Evolutionary conservation across 2,329 filamentous ascomycete species (phyloP).

Genomic region (Neospermospora avenae): DNA sequence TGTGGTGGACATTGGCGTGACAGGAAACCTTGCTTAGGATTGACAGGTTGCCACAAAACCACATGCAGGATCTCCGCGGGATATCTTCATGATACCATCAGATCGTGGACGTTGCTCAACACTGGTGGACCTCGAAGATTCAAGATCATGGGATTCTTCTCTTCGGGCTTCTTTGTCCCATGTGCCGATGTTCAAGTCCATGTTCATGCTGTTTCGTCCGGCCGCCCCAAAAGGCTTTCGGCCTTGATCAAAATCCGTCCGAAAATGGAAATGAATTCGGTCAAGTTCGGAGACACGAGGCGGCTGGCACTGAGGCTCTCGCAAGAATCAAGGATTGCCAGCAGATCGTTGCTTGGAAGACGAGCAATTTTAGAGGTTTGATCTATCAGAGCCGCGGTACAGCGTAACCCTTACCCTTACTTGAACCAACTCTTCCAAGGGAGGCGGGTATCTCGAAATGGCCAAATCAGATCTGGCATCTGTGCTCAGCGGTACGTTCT

Average conservation of each 20-base stretch:
- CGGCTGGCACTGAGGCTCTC: conserved; percentile 1
- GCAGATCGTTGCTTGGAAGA: too few species aligned
- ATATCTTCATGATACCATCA: neutral
- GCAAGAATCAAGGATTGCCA: neutral
- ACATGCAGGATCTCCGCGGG: neutral
- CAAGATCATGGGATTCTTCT: neutral
- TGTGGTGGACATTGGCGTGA: too few species aligned
- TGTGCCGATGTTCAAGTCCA: too few species aligned
- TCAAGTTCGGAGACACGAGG: too few species aligned
- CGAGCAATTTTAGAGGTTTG: too few species aligned
- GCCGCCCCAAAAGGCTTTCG: too few species aligned
- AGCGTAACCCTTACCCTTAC: neutral
- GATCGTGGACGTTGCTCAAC: neutral
- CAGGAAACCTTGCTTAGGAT: too few species aligned
- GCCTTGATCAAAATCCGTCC: neutral
- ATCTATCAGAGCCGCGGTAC: neutral
- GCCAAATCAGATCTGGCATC: conserved; percentile 10
- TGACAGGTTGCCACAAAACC: neutral
- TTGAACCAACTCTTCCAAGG: neutral
- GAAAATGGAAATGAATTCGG: neutral
- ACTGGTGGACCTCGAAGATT: neutral
- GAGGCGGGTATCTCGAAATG: neutral
- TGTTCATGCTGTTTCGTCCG: too few species aligned
- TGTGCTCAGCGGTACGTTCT: conserved; percentile 11
- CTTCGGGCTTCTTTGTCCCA: neutral